phyloP scores from a whole-genome alignment of 768 basidiomycete genomes.

The Lyophyllum decastes region DNA sequence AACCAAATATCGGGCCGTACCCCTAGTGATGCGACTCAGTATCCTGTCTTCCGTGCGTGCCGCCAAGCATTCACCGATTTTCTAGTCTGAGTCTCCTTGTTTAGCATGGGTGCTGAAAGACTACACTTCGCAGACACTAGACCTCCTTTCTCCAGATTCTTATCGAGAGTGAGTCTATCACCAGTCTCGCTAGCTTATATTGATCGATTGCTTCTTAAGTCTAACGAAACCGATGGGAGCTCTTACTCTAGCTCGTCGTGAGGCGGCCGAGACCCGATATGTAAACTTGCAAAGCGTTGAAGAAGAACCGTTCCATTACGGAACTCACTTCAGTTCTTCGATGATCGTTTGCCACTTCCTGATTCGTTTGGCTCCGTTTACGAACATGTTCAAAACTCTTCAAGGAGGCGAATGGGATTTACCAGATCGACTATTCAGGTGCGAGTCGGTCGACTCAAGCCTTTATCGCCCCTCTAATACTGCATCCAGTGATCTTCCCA shows the following conservation, averaged over 20 bases:
- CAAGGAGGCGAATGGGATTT: slow-evolving; percentile 96
- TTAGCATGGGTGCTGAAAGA: slow-evolving; percentile 89
- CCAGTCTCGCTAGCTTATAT: not conserved
- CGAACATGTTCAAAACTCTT: slow-evolving; percentile 92
- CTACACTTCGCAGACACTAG: slow-evolving; percentile 71
- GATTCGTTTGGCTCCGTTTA: slow-evolving; percentile 87
- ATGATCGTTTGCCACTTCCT: slow-evolving; percentile 97
- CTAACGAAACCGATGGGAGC: slow-evolving; percentile 91
- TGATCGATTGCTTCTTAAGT: slow-evolving; percentile 36
- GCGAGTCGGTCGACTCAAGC: slow-evolving; percentile 8
- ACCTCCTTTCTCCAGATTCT: slow-evolving; percentile 58
- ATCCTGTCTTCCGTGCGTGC: slow-evolving; percentile 82
- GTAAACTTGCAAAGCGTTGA: slow-evolving; percentile 73
- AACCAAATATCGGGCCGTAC: slow-evolving; percentile 94
- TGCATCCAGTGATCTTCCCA: slow-evolving; percentile 62
- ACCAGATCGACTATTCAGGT: slow-evolving; percentile 85
- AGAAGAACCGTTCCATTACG: slow-evolving; percentile 90
- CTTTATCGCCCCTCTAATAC: not conserved
- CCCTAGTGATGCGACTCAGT: slow-evolving; percentile 93
- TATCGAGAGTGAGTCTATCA: slow-evolving; percentile 69
- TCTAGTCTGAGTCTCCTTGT: not conserved
- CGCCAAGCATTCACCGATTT: not conserved
- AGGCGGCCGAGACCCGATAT: slow-evolving; percentile 78
- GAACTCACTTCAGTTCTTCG: slow-evolving; percentile 94
- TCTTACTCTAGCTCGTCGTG: slow-evolving; percentile 68